Evolutionary conservation across 2,329 filamentous ascomycete genomes (phyloP).

Genomic region (Tolypocladium inflatum): DNA sequence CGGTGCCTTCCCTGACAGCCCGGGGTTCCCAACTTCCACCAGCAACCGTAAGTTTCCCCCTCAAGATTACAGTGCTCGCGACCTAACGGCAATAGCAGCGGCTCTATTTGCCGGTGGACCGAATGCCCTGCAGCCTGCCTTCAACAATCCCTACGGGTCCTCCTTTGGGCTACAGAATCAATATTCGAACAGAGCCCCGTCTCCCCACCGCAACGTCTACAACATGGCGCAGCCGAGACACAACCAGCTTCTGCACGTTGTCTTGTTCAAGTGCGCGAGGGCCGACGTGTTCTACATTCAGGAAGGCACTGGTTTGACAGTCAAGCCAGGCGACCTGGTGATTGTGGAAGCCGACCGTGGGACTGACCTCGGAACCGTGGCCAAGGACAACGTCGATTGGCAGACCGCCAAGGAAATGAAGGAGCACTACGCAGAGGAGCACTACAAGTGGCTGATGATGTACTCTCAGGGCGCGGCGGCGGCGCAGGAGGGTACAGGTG

Average conservation of each 20-base stretch:
- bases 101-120: conserved; percentile 16
- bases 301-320: conserved; percentile 83
- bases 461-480: conserved; percentile 73
- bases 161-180: conserved; percentile 34
- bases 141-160: conserved; percentile 32
- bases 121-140: conserved; percentile 17
- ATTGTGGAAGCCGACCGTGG: conserved; percentile 97
- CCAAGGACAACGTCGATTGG: conserved; percentile 79
- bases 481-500: conserved; percentile 49
- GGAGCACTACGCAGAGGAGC: conserved; percentile 85
- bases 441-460: conserved; percentile 99
- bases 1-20: conserved; percentile 27
- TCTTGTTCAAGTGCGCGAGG: conserved; percentile 91
- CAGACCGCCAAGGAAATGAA: conserved; percentile 81
- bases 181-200: conserved; percentile 43
- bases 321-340: conserved; percentile 86
- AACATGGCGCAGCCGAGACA: conserved; percentile 50
- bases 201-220: conserved; percentile 54
- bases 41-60: conserved; percentile 28
- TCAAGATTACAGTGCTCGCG: neutral
- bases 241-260: conserved; percentile 72
- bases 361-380: conserved; percentile 88
- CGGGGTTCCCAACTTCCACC: conserved; percentile 22
- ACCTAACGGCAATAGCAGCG: conserved; percentile 8
- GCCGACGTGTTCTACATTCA: conserved; percentile 97